A percentile compares a stretch with the other conserved stretches of the same genome.
Evolutionary conservation across 495 filamentous ascomycete genomes (phyloP).

Genomic region (Penicillium salamii): DNA sequence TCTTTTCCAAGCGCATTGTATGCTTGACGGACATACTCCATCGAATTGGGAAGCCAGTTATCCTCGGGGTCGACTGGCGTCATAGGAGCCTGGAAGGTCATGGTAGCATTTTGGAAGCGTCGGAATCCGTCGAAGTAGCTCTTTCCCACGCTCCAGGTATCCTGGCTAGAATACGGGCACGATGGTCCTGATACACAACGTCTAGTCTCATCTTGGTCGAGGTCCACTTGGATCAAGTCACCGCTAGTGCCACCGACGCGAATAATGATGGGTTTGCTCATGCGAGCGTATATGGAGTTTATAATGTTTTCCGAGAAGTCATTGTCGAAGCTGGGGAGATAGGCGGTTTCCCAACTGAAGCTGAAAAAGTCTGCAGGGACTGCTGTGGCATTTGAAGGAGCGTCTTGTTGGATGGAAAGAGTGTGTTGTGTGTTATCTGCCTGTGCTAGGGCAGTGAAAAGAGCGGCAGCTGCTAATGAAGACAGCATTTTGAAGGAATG

Average conservation of each 20-base stretch:
- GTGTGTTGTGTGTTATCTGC: neutral
- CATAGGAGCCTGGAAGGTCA: conserved; percentile 27
- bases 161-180: conserved; percentile 3
- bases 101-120: conserved; percentile 7
- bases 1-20: conserved; percentile 12
- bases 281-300: conserved; percentile 14
- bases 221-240: conserved; percentile 13
- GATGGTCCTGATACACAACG: conserved; percentile 3
- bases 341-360: conserved; percentile 21
- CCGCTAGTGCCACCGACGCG: conserved; percentile 23
- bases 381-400: conserved; percentile 6
- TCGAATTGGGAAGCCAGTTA: conserved; percentile 8
- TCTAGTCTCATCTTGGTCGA: conserved; percentile 5
- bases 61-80: conserved; percentile 10
- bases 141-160: conserved; percentile 13
- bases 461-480: neutral
- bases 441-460: neutral
- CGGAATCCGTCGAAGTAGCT: conserved; percentile 22
- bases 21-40: conserved; percentile 14
- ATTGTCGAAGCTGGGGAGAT: conserved; percentile 16
- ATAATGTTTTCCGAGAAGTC: conserved; percentile 20
- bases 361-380: conserved; percentile 24
- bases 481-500: neutral
- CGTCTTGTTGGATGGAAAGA: neutral
- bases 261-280: conserved; percentile 16